Evolutionary conservation across 192 early-diverging fungal species (phyloP), one percentile per base, ranked within the genome.

Genomic region (Coemansia sp.): DNA sequence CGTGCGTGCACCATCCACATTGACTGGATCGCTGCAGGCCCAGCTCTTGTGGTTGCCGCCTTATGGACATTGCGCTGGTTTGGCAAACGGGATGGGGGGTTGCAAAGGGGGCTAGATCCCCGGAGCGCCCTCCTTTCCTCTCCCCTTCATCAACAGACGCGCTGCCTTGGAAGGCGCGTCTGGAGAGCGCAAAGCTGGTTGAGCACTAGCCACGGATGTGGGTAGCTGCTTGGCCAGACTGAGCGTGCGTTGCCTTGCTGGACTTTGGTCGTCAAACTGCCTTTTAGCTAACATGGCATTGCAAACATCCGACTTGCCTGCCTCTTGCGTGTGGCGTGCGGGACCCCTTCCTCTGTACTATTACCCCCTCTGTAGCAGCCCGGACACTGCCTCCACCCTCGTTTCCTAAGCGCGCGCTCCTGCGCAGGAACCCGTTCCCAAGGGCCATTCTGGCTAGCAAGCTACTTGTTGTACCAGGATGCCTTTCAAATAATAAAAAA

Each of bases 381-480:
- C 87, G 42, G 61, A 80, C 75, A 87, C 87, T 66, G 87, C 87
- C 54, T 87, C 87, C 40, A 77, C 88, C 67, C 77, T 90, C 41
- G 83, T 90, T 54, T 70, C 87, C 38, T 90, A 90, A 90, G 64
- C 59, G 33, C 51, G 13, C n/a, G 20, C 20, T 10, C 5, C 28
- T 5, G 28, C 28, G 28, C 28, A 5, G 28, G 28, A 7, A 5
- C 28, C 6, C 20, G 38, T 5, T 5, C 32, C 19, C 32, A 34
- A 32, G 23, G 4, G 8, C 27, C 12, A 45, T n/a, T n/a, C n/a
- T n/a, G n/a, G n/a, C n/a, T n/a, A n/a, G n/a, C n/a, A n/a, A n/a
- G n/a, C n/a, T n/a, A n/a, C n/a, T n/a, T n/a, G n/a, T n/a, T n/a
- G n/a, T n/a, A n/a, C n/a, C n/a, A n/a, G n/a, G n/a, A n/a, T n/a